Evolutionary conservation across 2,329 filamentous ascomycete genomes (phyloP).

Genomic region (Paracorniculantispora psalliotae): DNA sequence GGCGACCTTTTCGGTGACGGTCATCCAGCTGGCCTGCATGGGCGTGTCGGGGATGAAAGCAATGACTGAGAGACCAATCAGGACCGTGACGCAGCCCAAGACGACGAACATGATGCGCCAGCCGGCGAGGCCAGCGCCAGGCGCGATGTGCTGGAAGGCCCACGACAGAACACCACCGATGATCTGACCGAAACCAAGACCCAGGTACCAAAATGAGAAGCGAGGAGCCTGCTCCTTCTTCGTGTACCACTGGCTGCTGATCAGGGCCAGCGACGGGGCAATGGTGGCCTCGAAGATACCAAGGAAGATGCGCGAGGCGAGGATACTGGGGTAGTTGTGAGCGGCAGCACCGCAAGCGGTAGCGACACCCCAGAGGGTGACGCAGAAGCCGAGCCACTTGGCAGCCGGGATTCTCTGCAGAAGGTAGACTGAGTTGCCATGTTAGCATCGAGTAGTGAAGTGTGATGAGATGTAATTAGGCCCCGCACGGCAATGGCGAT

Average conservation of each 20-base stretch:
- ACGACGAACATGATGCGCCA: constrained; percentile 44
- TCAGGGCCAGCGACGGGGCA: constrained; percentile 11
- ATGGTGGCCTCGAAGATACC: constrained; percentile 16
- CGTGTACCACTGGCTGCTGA: constrained; percentile 16
- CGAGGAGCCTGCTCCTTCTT: constrained; percentile 15
- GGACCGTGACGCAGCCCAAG: constrained; percentile 36
- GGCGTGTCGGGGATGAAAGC: constrained; percentile 43
- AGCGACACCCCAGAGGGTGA: constrained; percentile 41
- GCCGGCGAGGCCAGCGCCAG: constrained; percentile 26
- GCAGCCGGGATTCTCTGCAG: constrained; percentile 52
- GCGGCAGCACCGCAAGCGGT: constrained; percentile 14
- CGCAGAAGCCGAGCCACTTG: constrained; percentile 50
- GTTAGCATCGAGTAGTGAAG: background rate
- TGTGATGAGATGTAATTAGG: background rate
- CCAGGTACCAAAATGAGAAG: constrained; percentile 16
- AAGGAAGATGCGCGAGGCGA: constrained; percentile 14
- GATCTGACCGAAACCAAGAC: constrained; percentile 19
- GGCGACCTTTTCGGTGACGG: constrained; percentile 26
- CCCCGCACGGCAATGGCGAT: background rate
- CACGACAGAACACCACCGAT: constrained; percentile 36
- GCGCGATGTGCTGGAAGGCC: constrained; percentile 19
- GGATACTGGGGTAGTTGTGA: constrained; percentile 12
- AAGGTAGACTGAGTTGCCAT: constrained; percentile 34
- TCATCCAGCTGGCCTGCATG: constrained; percentile 35
- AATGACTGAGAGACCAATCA: constrained; percentile 34